Evolutionary conservation across 257 asterid species (phyloP), one percentile per base, ranked within the genome.

Genomic region (Nicotiana paniculata): DNA sequence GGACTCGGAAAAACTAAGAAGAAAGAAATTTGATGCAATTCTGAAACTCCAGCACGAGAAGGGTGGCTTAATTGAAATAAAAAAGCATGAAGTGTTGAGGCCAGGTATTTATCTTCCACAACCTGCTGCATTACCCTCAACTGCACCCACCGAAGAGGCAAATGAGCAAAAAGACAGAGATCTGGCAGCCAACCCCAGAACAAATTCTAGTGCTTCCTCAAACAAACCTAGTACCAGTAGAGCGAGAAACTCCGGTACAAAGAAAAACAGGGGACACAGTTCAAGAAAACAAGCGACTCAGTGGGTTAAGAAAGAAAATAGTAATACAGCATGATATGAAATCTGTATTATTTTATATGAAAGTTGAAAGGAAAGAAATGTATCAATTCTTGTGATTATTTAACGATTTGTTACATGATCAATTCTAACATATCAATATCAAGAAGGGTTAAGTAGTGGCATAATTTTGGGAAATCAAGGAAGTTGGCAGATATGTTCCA

Each of bases 81-180:
- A 91, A 85, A 91, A 55, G 70, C 87, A 58, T 13, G 97, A 89
- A 87, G 97, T 96, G 57, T 83, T 94, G 64, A 59, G 88, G 83
- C 98, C 98, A 0, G 98, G 99, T 51, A 84, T 93, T 91, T 94
- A 87, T 90, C 97, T 94, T 88, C 97, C 95, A 15, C 94, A 69
- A 84, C 62, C 95, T 55, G 89, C 82, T 4, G 53, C 84, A 80
- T 13, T 82, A 61, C 92, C 93, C 81, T 30, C 92, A 12, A 77
- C 89, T 17, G 88, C 85, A 21, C 48, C 85, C 7, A 88, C 85
- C 17, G 65, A 68, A 61, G 77, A 72, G 83, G 62, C 86, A 68
- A 76, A 28, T 11, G 89, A 86, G 79, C 68, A 85, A 32, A 86
- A 72, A 84, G 69, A 81, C 61, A 81, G 68, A 67, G 87, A 80